Conservation (phyloP, 2,329 filamentous ascomycete genomes). For the Dothideomycetes sp. region DNA sequence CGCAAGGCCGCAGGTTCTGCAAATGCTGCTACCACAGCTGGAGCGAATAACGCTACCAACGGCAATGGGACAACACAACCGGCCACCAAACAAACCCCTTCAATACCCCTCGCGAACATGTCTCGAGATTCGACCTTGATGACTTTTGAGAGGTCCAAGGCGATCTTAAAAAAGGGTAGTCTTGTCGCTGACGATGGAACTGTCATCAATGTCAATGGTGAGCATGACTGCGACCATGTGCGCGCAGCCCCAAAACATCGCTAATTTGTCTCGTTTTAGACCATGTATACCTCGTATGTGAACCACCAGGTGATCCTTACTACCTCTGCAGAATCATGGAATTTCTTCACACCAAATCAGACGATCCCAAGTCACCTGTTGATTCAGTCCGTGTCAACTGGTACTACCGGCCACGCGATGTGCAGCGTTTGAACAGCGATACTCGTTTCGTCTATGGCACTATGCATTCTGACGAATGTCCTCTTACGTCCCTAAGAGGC, state of each 20-base stretch:
- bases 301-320: slow-evolving; percentile 95
- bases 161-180: slow-evolving; percentile 62
- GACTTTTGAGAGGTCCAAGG: slow-evolving; percentile 67
- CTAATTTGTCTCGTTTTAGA: slow-evolving; percentile 43
- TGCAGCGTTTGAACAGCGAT: slow-evolving; percentile 84
- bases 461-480: slow-evolving; percentile 97
- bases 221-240: slow-evolving; percentile 27
- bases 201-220: slow-evolving; percentile 75
- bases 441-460: slow-evolving; percentile 87
- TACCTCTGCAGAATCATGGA: slow-evolving; percentile 98
- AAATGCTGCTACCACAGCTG: slow-evolving; percentile 17
- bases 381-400: slow-evolving; percentile 91
- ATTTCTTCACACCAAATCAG: slow-evolving; percentile 69
- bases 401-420: slow-evolving; percentile 96
- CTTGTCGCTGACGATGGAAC: slow-evolving; percentile 88
- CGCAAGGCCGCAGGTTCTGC: slow-evolving; percentile 60
- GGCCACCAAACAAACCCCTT: slow-evolving; percentile 24
- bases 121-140: slow-evolving; percentile 72
- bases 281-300: slow-evolving; percentile 92
- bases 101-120: slow-evolving; percentile 32
- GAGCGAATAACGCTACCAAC: slow-evolving; percentile 19
- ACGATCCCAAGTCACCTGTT: slow-evolving; percentile 62
- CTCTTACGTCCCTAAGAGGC: slow-evolving; percentile 81
- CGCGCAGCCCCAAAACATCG: not conserved
- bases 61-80: slow-evolving; percentile 17